phyloP scores from a whole-genome alignment of 169 alveolate genomes.

The Pseudocohnilembus persalinus region DNA sequence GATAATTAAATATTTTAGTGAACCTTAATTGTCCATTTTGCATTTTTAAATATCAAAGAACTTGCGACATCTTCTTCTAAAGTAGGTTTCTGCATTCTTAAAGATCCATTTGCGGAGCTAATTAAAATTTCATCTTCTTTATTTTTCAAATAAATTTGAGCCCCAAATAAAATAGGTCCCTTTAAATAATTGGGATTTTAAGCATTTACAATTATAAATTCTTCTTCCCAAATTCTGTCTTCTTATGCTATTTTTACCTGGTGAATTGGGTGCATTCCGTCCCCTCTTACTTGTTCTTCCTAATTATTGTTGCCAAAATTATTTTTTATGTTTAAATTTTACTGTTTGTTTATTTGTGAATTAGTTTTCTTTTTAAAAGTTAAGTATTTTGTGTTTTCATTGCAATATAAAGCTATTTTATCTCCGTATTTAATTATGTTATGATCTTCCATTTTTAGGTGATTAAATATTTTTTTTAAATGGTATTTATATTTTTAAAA shows the following conservation, averaged over 20 bases:
- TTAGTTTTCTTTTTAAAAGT: not conserved
- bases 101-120: slow-evolving; percentile 7
- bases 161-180: slow-evolving; percentile 10
- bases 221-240: slow-evolving; percentile 17
- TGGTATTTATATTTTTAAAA: no score
- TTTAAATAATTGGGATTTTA: not conserved
- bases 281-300: not conserved
- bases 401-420: not conserved
- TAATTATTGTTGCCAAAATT: not conserved
- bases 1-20: no score
- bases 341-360: not conserved
- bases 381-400: not conserved
- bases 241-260: not conserved
- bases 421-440: not conserved
- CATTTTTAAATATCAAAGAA: slow-evolving; percentile 5
- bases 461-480: no score
- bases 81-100: slow-evolving; percentile 17
- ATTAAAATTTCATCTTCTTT: slow-evolving; percentile 5
- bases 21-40: slow-evolving; percentile 16
- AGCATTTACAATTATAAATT: slow-evolving; percentile 8
- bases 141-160: slow-evolving; percentile 8
- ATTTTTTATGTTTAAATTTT: not conserved
- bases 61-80: slow-evolving; percentile 8
- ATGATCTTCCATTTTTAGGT: no score
- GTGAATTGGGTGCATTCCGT: not conserved